Evolutionary conservation across 306 rosid species (phyloP), one percentile per base, ranked within the genome.

Genomic region (Rubus idaeus): DNA sequence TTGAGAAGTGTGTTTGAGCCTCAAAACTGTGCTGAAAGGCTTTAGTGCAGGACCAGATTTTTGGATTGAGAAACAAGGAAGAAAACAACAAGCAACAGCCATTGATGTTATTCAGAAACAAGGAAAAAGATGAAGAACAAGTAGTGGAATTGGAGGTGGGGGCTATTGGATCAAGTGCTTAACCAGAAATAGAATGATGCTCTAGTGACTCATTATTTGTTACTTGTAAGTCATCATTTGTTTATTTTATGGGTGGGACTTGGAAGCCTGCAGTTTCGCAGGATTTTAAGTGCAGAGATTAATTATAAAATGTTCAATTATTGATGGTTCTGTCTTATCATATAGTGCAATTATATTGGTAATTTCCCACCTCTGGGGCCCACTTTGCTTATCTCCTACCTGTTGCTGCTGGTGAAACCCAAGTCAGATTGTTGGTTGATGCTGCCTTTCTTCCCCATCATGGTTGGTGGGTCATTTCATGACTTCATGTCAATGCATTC

Each of bases 11-110:
- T 67, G 78, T 84, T 88, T 92, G 42, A 85, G 85, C 86, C 75
- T 73, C 40, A 83, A 65, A 70, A 70, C 66, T 37, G 84, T 83
- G 78, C 47, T 78, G 56, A 84, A 62, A 79, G 91, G 82, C 63
- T 82, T 87, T n/a, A 71, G 23, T 61, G 82, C 71, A 53, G 89
- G 79, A 55, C 85, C 75, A 80, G 84, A 73, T 86, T 84, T 90
- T 76, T 81, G 83, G 84, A 83, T 60, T 78, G 91, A 73, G 76
- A 83, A 51, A 78, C 80, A 80, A 61, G 86, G 61, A 61, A 84
- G 82, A 74, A 81, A 81, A 69, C 60, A 61, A 58, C 80, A 82
- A 70, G 85, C 68, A 75, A 74, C 70, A 70, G 98, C 93, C 98
- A 95, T 94, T 69, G 87, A 71, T 80, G 62, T 68, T 65, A 57